Conservation (phyloP, 1,284 basidiomycete species). For the Cutaneotrichosporon curvatum region DNA sequence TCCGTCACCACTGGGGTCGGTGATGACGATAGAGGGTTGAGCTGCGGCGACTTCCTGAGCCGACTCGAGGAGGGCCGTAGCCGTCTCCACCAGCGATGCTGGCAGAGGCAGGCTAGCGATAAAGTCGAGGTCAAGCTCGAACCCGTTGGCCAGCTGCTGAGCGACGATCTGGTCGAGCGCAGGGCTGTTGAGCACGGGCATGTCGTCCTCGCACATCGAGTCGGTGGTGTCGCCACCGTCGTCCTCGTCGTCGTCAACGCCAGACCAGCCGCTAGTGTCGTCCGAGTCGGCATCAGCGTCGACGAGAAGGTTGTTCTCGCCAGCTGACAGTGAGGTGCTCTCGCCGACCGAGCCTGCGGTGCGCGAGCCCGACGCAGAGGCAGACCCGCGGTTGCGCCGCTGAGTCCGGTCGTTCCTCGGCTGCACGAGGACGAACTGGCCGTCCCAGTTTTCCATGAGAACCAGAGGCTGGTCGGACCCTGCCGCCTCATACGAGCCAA, state of each 20-base stretch:
- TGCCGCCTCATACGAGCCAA: constrained; percentile 10
- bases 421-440: constrained; percentile 41
- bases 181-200: constrained; percentile 42
- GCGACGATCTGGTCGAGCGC: constrained; percentile 37
- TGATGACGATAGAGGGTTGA: constrained; percentile 23
- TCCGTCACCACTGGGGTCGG: constrained; percentile 14
- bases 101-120: not conserved
- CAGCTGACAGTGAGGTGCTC: constrained; percentile 25
- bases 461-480: constrained; percentile 25
- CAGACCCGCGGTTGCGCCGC: constrained; percentile 14
- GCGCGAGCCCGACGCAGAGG: constrained; percentile 18
- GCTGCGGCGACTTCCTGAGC: not conserved
- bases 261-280: constrained; percentile 29
- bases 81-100: not conserved
- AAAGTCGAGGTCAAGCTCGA: not conserved
- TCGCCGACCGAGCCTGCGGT: constrained; percentile 34
- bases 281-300: constrained; percentile 35
- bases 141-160: constrained; percentile 16
- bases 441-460: constrained; percentile 46
- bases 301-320: constrained; percentile 36
- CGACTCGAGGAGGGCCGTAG: not conserved
- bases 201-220: constrained; percentile 45
- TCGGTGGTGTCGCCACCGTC: constrained; percentile 42
- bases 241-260: constrained; percentile 25
- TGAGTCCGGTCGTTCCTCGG: constrained; percentile 28